Evolutionary conservation across 2,329 filamentous ascomycete species (phyloP).

Genomic region (Leptodontidium sp.): DNA sequence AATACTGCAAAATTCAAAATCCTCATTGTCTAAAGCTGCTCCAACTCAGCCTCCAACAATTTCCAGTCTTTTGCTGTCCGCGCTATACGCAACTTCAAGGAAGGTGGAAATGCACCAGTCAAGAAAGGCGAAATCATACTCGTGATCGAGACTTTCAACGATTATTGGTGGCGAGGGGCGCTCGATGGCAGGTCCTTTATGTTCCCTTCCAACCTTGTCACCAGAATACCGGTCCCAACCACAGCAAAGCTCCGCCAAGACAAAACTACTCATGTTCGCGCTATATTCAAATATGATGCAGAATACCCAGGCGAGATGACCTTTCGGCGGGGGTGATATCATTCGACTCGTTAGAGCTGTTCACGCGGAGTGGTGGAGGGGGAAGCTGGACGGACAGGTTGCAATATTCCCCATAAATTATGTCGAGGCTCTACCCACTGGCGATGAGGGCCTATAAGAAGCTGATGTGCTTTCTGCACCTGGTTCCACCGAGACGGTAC

Average conservation of each 20-base stretch:
- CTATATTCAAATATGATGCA: not conserved
- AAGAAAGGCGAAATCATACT: not conserved
- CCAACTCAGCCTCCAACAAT: too few species aligned
- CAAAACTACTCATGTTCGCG: not conserved
- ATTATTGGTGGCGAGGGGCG: not conserved
- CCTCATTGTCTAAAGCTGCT: too few species aligned
- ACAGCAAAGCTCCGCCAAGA: not conserved
- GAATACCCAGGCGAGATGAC: not conserved
- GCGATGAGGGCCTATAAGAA: not conserved
- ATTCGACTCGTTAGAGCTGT: not conserved
- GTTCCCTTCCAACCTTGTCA: not conserved
- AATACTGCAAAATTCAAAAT: not conserved
- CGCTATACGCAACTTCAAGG: too few species aligned
- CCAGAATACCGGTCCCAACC: not conserved
- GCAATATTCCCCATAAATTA: not conserved
- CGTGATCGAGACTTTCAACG: not conserved
- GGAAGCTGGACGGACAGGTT: not conserved
- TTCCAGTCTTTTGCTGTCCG: not conserved
- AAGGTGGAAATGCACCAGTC: not conserved
- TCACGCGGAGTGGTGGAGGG: not conserved
- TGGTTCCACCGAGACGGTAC: too few species aligned
- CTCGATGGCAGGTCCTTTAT: not conserved
- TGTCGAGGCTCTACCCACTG: not conserved
- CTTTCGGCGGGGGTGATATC: not conserved
- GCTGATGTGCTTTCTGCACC: not conserved